Base-by-base conservation (phyloP, 2,329 filamentous ascomycete genomes). In the Allantophomopsis cytisporea region DNA sequence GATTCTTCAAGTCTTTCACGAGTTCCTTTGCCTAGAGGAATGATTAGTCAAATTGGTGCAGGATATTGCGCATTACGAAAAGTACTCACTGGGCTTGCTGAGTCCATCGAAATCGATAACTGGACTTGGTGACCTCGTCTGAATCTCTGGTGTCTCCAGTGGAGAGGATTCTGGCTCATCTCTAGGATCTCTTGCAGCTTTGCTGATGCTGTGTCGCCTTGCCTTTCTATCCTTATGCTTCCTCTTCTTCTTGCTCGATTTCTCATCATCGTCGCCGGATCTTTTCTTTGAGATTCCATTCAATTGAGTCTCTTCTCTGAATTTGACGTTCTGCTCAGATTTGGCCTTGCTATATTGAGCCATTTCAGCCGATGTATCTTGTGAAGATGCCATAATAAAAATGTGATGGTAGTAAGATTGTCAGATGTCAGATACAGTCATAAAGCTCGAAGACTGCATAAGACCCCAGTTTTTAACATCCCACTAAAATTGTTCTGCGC, bases 51-150 rank as follows among this genome's bases (percentile, higher is more conserved):
- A 35, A 39, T n/a, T n/a, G n/a, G 8, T 30, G 16, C 30, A 12
- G 18, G 30, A 8, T n/a, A 38, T 28, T 13, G 28, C 20, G 14
- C 31, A 14, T 28, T 6, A 20, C 13, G n/a, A 14, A 16, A 18
- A 34, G 18, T 37, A 56, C 63, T 14, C 58, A 71, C 71, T 73
- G 5, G 73, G 72, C 39, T 72, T 63, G 52, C 71, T 76, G 38
- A 79, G 62, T 2, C 74, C 74, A 51, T 77, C 73, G 47, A 71
- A 72, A 53, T 77, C 73, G 46, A 78, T 74, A 31, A 76, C 60
- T 12, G 73, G 73, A 42, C 64, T 72, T 5, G 68, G 69, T 5
- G 69, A 69, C 20, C 65, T 58, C 2, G 62, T 63, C 20, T 50
- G 47, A 45, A 48, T 44, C 20, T 47, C 44, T 14, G 48, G 42